These are phyloP conservation scores for Xylaria nigripes DNA, from an alignment of 495 filamentous ascomycete species.

Conservation along the genomic window DNA sequence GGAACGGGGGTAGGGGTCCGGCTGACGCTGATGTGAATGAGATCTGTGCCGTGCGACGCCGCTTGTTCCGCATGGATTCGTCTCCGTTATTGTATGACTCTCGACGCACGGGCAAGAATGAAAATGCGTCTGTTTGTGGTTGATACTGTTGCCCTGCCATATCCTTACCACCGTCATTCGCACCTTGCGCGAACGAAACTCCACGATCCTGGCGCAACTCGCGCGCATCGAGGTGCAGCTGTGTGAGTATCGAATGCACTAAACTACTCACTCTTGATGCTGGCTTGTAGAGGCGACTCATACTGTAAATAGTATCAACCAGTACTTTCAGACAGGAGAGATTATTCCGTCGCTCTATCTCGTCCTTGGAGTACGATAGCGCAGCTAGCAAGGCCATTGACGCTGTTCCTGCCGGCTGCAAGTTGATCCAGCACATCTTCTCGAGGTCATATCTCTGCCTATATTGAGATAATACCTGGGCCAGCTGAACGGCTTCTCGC, in stretches of 20 bases:
- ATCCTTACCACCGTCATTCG: not conserved
- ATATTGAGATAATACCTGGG: constrained; percentile 45
- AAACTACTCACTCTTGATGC: constrained; percentile 29
- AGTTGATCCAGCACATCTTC: constrained; percentile 35
- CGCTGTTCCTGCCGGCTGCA: constrained; percentile 46
- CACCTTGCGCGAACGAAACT: not conserved
- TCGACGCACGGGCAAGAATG: not conserved
- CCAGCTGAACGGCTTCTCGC: constrained; percentile 42
- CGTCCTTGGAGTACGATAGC: constrained; percentile 30
- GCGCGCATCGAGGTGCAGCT: constrained; percentile 16
- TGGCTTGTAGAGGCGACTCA: constrained; percentile 34
- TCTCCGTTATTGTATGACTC: not conserved
- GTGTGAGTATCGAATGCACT: constrained; percentile 27
- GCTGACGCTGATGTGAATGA: not conserved
- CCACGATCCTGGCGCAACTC: not conserved
- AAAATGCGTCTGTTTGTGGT: not conserved
- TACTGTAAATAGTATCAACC: constrained; percentile 35
- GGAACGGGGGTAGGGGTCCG: not conserved
- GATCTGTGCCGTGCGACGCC: not conserved
- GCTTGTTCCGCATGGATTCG: not conserved
- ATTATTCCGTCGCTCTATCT: constrained; percentile 28
- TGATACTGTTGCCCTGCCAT: not conserved
- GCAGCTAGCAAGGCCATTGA: constrained; percentile 45
- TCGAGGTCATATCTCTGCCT: constrained; percentile 41
- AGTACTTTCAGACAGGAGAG: constrained; percentile 31